These are phyloP conservation scores for Claviceps paspali DNA, from an alignment of 2,329 filamentous ascomycete species.

Conservation along the genomic window DNA sequence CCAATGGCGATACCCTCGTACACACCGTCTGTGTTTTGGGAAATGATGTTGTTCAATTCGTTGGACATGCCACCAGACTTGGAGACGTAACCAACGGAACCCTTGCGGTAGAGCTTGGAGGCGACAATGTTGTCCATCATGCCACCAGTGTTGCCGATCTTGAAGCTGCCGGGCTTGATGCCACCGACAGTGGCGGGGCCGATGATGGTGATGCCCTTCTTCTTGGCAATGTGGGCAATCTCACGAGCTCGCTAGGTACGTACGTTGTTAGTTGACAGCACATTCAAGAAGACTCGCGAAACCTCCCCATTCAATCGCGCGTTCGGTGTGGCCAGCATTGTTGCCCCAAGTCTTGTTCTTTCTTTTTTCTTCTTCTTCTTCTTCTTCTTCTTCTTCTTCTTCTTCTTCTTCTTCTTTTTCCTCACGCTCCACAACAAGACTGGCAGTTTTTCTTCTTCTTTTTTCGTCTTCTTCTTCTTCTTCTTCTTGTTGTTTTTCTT, in stretches of 20 bases:
- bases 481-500: not conserved
- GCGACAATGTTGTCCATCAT: conserved; percentile 99
- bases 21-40: conserved; percentile 91
- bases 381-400: too few species aligned
- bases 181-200: conserved; percentile 96
- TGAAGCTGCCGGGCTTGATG: conserved; percentile 98
- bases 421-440: too few species aligned
- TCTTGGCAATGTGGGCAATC: conserved; percentile 88
- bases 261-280: not conserved
- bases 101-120: conserved; percentile 98
- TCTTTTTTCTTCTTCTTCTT: too few species aligned
- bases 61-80: conserved; percentile 99
- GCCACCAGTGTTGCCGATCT: conserved; percentile 99
- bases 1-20: conserved; percentile 99
- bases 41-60: conserved; percentile 99
- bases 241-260: conserved; percentile 73
- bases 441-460: too few species aligned
- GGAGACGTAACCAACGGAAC: conserved; percentile 97
- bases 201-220: conserved; percentile 99
- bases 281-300: too few species aligned
- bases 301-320: too few species aligned
- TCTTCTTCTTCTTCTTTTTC: too few species aligned
- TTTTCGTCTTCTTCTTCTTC: too few species aligned
- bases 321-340: too few species aligned
- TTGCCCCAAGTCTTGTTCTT: too few species aligned